Conservation (phyloP, 2,329 filamentous ascomycete species). For the Aspergillus luchuensis region DNA sequence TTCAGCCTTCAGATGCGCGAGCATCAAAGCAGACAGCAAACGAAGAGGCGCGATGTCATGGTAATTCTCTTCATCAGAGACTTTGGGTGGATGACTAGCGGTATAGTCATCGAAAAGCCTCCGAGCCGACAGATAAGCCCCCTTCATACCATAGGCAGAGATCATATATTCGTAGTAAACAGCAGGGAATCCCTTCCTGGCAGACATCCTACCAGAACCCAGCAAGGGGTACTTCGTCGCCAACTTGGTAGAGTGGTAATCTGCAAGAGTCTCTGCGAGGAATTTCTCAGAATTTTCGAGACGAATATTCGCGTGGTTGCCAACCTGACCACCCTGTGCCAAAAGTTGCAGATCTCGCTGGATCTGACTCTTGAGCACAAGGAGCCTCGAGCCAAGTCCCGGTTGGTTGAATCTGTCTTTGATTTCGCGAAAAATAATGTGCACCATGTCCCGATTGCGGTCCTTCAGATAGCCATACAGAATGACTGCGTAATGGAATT, state of each 20-base stretch:
- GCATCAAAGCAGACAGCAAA: constrained; percentile 69
- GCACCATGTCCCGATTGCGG: constrained; percentile 52
- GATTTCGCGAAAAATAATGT: constrained; percentile 52
- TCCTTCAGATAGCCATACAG: constrained; percentile 53
- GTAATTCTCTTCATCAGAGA: constrained; percentile 15
- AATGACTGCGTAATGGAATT: constrained; percentile 52
- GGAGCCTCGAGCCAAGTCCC: constrained; percentile 37
- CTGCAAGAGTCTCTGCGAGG: constrained; percentile 41
- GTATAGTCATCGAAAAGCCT: constrained; percentile 60
- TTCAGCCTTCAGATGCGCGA: constrained; percentile 59
- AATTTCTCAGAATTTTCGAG: constrained; percentile 40
- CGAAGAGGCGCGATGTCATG: constrained; percentile 51
- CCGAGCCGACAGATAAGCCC: constrained; percentile 52
- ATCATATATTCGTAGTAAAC: constrained; percentile 60
- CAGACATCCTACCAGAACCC: constrained; percentile 33
- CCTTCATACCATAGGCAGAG: constrained; percentile 54
- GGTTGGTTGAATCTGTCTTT: constrained; percentile 37
- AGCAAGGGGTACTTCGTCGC: constrained; percentile 46
- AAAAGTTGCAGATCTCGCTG: constrained; percentile 35
- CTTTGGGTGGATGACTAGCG: constrained; percentile 10
- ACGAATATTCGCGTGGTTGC: constrained; percentile 21
- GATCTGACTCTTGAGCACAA: constrained; percentile 40
- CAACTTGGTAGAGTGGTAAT: constrained; percentile 44
- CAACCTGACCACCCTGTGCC: constrained; percentile 14
- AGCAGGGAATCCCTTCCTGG: constrained; percentile 49